Evolutionary conservation across 164 flowering plant species (phyloP), one percentile per base, ranked within the genome.

Genomic region (Santalum album): DNA sequence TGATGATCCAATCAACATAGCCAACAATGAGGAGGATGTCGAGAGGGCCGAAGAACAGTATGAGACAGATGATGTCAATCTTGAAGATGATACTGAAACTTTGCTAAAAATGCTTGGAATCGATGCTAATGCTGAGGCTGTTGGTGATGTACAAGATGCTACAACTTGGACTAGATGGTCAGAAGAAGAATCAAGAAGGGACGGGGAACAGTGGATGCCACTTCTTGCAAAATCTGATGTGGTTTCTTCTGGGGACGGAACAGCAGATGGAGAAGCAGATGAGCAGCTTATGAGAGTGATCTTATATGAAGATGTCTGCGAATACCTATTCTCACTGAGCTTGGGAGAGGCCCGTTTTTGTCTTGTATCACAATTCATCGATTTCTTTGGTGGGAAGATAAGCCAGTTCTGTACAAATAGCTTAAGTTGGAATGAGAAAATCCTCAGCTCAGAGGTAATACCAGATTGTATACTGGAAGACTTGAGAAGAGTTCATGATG

Each of bases 141-240:
- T 62, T 58, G 64, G 43, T 59, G 92, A 84, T 57, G 74, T 83
- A 16, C 76, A 75, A 56, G 91, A 88, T 60, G 39, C 78, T 53
- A 50, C 70, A 53, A 83, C 82, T 18, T 92, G 98, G 98, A 60
- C 35, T 62, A 83, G 73, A 64, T 92, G 98, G 98, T 83, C 94
- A 42, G 69, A 77, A 61, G 96, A 80, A 60, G 98, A 92, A 69
- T 57, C 63, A 49, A 63, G 58, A 39, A 78, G 96, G 68, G 95
- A 86, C 57, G 20, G 49, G 54, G 60, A 70, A 59, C 90, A 81
- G 46, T 92, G 98, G 98, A 79, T 88, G 98, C 98, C 98, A 63
- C 60, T 84, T 54, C 89, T 64, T 65, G 57, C 71, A 54, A 78
- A 62, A 59, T 63, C 79, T 66, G 87, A 85, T 81, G 71, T 39